phyloP scores from a whole-genome alignment of 345 rosid species.

The Orychophragmus violaceus region DNA sequence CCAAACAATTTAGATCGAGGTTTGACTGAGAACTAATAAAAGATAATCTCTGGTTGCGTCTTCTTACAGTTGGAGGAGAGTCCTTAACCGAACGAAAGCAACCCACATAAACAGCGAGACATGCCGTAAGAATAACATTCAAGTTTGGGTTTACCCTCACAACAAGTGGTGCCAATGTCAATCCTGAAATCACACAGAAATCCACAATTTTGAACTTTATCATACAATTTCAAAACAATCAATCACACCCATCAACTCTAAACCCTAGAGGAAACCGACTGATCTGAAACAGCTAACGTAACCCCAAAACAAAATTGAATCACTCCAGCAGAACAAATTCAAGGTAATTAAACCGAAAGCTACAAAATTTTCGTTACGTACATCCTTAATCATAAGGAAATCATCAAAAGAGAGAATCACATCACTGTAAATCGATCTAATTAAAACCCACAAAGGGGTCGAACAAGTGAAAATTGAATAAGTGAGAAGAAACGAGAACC shows the following conservation, averaged over 20 bases:
- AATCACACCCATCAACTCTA: conserved; percentile 5
- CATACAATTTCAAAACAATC: neutral
- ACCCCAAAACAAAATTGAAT: neutral
- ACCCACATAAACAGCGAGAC: conserved; percentile 88
- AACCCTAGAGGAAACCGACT: conserved; percentile 23
- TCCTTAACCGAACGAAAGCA: conserved; percentile 98
- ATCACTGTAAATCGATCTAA: neutral
- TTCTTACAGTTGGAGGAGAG: conserved; percentile 72
- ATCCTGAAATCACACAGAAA: conserved; percentile 44
- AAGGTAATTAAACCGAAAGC: neutral
- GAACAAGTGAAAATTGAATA: neutral
- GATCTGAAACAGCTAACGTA: neutral
- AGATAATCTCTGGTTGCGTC: neutral
- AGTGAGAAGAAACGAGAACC: conserved; percentile 37
- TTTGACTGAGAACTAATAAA: neutral
- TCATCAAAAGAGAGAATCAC: neutral
- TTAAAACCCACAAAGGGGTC: neutral
- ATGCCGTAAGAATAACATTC: conserved; percentile 87
- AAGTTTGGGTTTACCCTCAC: conserved; percentile 84
- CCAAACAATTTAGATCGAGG: neutral
- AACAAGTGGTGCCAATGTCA: conserved; percentile 84
- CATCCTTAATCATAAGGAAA: neutral
- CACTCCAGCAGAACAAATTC: neutral
- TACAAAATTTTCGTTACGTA: neutral
- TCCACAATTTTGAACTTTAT: neutral